Conservation (phyloP, 306 rosid genomes). For the Quercus alba region DNA sequence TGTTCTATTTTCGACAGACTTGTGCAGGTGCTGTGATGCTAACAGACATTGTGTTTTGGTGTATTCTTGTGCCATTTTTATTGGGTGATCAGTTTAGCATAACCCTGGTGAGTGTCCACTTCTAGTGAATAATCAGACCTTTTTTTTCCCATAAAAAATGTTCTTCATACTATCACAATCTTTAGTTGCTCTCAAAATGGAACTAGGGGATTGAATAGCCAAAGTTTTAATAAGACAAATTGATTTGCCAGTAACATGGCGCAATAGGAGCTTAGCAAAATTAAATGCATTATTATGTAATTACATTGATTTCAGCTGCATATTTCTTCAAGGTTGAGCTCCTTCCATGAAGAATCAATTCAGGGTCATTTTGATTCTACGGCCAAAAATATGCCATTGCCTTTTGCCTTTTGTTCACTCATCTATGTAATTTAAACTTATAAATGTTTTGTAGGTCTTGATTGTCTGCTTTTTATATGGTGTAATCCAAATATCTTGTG, state of each 20-base stretch:
- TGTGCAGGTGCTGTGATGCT: slow-evolving; percentile 79
- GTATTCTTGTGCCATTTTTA: slow-evolving; percentile 71
- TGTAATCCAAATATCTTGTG: not conserved
- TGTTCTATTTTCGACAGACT: slow-evolving; percentile 41
- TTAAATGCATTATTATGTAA: too few species aligned
- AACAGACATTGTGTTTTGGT: slow-evolving; percentile 84
- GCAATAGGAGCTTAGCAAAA: too few species aligned
- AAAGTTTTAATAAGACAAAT: too few species aligned
- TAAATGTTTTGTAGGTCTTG: not conserved
- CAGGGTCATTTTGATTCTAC: not conserved
- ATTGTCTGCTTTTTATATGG: not conserved
- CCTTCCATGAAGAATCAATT: not conserved
- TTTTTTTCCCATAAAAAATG: not conserved
- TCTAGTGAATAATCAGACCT: not conserved
- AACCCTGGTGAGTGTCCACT: slow-evolving; percentile 47
- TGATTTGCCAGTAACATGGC: too few species aligned
- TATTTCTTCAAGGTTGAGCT: not conserved
- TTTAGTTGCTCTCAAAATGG: not conserved
- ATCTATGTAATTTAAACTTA: not conserved
- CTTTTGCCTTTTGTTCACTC: not conserved
- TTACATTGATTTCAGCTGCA: not conserved
- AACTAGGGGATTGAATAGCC: too few species aligned
- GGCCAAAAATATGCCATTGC: not conserved
- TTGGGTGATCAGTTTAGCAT: slow-evolving; percentile 47
- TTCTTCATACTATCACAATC: not conserved